A percentile compares a stretch with the other conserved stretches of the same genome.
phyloP scores from a whole-genome alignment of 345 rosid species.

The Odontarrhena argentea region DNA sequence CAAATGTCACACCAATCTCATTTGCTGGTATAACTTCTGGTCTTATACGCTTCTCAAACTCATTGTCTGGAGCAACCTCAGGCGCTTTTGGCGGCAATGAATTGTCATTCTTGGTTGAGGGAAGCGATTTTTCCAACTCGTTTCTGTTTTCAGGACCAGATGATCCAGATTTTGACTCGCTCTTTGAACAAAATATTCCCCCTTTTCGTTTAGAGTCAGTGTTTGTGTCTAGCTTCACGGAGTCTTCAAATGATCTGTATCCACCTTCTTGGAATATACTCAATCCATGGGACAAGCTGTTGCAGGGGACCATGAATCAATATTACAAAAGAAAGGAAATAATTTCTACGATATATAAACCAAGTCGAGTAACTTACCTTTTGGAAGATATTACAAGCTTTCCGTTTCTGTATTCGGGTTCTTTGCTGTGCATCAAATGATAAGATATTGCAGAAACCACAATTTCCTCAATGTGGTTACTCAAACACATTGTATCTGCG shows the following conservation, averaged over 20 bases:
- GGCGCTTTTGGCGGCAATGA: slow-evolving; percentile 63
- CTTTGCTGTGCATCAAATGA: slow-evolving; percentile 74
- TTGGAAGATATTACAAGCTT: slow-evolving; percentile 89
- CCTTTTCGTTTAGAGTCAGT: slow-evolving; percentile 64
- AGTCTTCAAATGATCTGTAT: slow-evolving; percentile 60
- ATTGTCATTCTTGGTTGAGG: slow-evolving; percentile 70
- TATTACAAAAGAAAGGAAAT: background rate
- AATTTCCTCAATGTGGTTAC: slow-evolving; percentile 82
- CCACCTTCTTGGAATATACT: slow-evolving; percentile 84
- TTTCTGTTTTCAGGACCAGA: slow-evolving; percentile 55
- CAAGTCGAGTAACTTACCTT: slow-evolving; percentile 49
- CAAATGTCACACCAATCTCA: slow-evolving; percentile 96
- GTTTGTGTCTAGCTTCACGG: slow-evolving; percentile 74
- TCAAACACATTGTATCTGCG: slow-evolving; percentile 69
- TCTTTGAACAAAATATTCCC: slow-evolving; percentile 61
- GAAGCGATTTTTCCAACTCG: slow-evolving; percentile 63
- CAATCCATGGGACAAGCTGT: slow-evolving; percentile 94
- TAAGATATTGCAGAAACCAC: slow-evolving; percentile 81
- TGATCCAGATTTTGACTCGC: slow-evolving; percentile 56
- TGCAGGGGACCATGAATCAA: slow-evolving; percentile 27
- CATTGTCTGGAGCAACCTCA: slow-evolving; percentile 89
- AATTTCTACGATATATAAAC: background rate
- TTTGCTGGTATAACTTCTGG: slow-evolving; percentile 74
- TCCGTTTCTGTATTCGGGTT: slow-evolving; percentile 91
- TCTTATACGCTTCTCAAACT: slow-evolving; percentile 56